Evolutionary conservation across 2,329 filamentous ascomycete species (phyloP).

Genomic region (Diplodia scrobiculata): DNA sequence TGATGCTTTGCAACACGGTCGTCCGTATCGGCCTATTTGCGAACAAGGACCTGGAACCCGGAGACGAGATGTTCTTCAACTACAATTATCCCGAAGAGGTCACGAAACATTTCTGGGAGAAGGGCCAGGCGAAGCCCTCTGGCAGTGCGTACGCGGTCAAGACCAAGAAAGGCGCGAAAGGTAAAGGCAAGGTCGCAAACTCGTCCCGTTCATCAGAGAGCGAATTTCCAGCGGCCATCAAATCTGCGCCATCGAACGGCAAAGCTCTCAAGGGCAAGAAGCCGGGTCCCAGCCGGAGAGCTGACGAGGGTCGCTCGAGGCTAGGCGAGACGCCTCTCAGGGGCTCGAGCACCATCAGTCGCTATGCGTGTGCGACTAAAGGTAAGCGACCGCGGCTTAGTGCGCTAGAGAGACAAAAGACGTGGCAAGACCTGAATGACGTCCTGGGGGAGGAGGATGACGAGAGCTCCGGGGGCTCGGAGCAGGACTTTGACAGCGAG

Average conservation of each 20-base stretch:
- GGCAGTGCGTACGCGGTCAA: constrained; percentile 26
- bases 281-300: neutral
- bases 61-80: constrained; percentile 80
- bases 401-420: constrained; percentile 35
- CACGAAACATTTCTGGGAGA: constrained; percentile 25
- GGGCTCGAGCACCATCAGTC: constrained; percentile 16
- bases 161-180: constrained; percentile 26
- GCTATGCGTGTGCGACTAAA: constrained; percentile 19
- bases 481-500: constrained; percentile 4
- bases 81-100: constrained; percentile 53
- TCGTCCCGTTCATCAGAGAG: neutral
- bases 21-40: constrained; percentile 74
- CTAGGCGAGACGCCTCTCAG: neutral
- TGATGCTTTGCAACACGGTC: constrained; percentile 72
- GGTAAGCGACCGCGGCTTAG: constrained; percentile 32
- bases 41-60: constrained; percentile 64
- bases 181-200: neutral
- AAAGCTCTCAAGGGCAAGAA: neutral
- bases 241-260: neutral
- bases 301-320: neutral
- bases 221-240: neutral
- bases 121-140: neutral
- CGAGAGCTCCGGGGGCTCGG: constrained; percentile 22
- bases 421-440: constrained; percentile 33
- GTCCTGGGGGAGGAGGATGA: constrained; percentile 20